Evolutionary conservation across 164 flowering plant species (phyloP).

Genomic region (Liquidambar formosana): DNA sequence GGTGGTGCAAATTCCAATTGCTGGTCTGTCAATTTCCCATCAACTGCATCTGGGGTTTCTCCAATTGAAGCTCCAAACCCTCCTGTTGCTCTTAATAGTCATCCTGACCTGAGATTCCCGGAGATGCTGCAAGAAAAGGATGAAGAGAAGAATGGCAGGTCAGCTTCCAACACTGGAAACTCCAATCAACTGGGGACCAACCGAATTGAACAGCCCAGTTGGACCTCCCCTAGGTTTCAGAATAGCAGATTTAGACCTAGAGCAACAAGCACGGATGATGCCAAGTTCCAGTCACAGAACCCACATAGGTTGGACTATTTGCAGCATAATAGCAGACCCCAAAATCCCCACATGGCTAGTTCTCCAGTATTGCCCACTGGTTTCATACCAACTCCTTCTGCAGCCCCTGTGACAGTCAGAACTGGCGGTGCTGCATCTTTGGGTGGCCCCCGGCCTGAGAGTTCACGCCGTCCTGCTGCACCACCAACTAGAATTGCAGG

Average conservation of each 20-base stretch:
- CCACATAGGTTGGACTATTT: not conserved
- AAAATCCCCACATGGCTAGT: not conserved
- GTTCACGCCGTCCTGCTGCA: not conserved
- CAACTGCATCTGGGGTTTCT: slow-evolving; percentile 5
- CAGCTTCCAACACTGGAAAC: not conserved
- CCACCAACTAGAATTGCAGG: not conserved
- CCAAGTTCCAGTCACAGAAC: slow-evolving; percentile 4
- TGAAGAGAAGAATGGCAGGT: not conserved
- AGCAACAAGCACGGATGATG: not conserved
- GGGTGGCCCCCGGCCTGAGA: not conserved
- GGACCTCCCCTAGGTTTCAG: not conserved
- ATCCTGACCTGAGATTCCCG: slow-evolving; percentile 4
- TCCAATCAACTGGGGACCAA: not conserved
- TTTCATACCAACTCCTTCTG: not conserved
- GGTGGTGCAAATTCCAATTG: slow-evolving; percentile 2
- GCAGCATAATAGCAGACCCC: slow-evolving; percentile 6
- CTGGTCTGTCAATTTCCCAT: not conserved
- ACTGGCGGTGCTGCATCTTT: not conserved
- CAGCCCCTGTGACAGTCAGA: slow-evolving; percentile 4
- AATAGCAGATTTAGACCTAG: not conserved
- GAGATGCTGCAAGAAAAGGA: slow-evolving; percentile 6
- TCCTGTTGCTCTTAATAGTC: not conserved
- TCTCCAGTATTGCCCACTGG: not conserved
- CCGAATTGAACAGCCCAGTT: not conserved
- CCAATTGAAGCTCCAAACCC: slow-evolving; percentile 3